Evolutionary conservation across 768 basidiomycete genomes (phyloP), one percentile per base, ranked within the genome.

Genomic region (Coprinopsis sp.): DNA sequence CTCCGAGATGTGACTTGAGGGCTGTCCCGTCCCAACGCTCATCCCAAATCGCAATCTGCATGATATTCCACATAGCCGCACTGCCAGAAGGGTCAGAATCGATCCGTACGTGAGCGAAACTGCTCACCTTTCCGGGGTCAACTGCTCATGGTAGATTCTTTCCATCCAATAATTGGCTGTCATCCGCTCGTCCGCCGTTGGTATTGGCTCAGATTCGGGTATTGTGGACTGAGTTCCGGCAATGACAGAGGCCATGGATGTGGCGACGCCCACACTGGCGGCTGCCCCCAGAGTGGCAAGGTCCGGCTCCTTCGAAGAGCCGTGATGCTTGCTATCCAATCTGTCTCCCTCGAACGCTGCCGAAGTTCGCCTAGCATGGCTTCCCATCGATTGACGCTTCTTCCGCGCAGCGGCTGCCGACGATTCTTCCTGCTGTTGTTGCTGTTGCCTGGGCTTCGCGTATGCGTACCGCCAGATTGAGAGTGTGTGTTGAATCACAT

Each of bases 131-230:
- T 57, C 57, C 37, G 64, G 59, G 0, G 70, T 53, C 14, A 81
- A 67, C n/a, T 74, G 66, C 44, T 75, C 71, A 12, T 73, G 68
- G 44, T 71, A 62, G 13, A 91, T 52, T 41, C 65, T 72, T 53
- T 89, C 79, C 64, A 84, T 77, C 87, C 88, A 91, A 57, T 79
- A 85, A 0, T 80, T 71, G 1, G 84, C 76, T 43, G 78, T 79
- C 79, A 87, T 83, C 49, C 81, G 72, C 4, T 77, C 79, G 56
- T 49, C 48, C 2, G 42, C 39, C 18, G 24, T 28, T 4, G 40
- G 39, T 3, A 43, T 33, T 4, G 33, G 42, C n/a, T 44, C 33
- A 14, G 27, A 6, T 24, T 19, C 22, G 22, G 11, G 22, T 39
- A 18, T 8, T 19, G 38, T 24, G 19, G 40, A 42, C 8, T 6